Base-by-base conservation (phyloP, 2,329 filamentous ascomycete genomes). In the Byssothecium circinans region DNA sequence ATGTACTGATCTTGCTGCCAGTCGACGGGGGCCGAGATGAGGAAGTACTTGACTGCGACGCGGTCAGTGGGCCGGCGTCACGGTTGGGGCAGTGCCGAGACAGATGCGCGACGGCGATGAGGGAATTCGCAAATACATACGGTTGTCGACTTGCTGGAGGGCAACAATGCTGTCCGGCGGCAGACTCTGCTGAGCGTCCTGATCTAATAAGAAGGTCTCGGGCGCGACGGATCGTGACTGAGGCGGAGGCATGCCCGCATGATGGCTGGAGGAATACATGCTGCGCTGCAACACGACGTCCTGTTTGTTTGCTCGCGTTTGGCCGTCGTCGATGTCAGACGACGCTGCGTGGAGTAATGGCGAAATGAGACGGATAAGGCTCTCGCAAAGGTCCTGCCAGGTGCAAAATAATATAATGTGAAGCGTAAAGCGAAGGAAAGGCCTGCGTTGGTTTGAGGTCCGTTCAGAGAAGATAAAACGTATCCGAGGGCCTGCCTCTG, bases 1-100 rank as follows among this genome's bases (percentile, higher is more conserved):
- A 99, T 97, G 70, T 96, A 95, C 75, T 97, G 92, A 67, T 97
- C 92, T 41, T 87, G 86, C 63, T 89, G 88, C 94, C 94, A 99
- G 77, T 99, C 94, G 60, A 97, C 94, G 30, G 94, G 94, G 33
- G 94, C 94, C 36, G 94, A 99, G 64, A 99, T 95, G 75, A 99
- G 88, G 75, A 99, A 99, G 77, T 97, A 99, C 83, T 99, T 99
- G 67, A 99, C 91, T 96, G 70, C 42, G 47, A 25, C 14, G 38
- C 43, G 20, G 65, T 75, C 52, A 75, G 73, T 49, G 52, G 22
- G 46, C 33, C 32, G 23, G 52, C 27, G 20, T 40, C 25, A 38
- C 25, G 20, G 27, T 11, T 10, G 10, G 22, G 37, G 39, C 27
- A 46, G 45, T 48, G 48, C 56, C 52, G 58, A 49, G 42, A 52